A percentile compares a stretch with the other conserved stretches of the same genome.
phyloP scores from a whole-genome alignment of 257 asterid species.

The Paraleonurus japonicus region DNA sequence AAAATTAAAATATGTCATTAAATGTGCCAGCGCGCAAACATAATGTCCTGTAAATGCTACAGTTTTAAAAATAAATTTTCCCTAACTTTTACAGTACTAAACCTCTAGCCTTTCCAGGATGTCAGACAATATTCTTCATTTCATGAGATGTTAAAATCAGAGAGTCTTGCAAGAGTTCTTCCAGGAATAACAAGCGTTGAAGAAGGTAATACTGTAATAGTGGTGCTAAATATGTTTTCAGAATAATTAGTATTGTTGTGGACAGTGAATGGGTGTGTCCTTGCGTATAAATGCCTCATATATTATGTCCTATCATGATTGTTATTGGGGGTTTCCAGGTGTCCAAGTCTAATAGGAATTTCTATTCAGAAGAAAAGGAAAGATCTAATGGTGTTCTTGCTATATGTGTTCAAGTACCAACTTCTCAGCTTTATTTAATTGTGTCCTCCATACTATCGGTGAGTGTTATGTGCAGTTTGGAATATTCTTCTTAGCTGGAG shows the following conservation, averaged over 20 bases:
- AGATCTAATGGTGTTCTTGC: conserved; percentile 75
- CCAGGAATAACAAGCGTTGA: conserved; percentile 68
- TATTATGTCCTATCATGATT: conserved; percentile 9
- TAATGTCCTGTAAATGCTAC: background rate
- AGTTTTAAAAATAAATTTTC: background rate
- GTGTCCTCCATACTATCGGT: conserved; percentile 65
- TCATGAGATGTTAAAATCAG: conserved; percentile 72
- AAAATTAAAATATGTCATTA: background rate
- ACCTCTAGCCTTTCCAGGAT: conserved; percentile 46
- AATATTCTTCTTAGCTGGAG: conserved; percentile 12
- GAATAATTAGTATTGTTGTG: background rate
- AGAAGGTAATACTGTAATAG: conserved; percentile 63
- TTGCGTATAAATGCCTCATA: background rate
- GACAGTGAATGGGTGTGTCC: background rate
- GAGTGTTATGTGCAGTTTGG: conserved; percentile 34
- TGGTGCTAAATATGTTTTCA: background rate
- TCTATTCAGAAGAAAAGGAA: conserved; percentile 85
- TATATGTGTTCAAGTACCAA: conserved; percentile 42
- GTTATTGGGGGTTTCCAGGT: conserved; percentile 43
- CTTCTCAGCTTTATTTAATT: conserved; percentile 40
- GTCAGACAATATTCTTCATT: conserved; percentile 68
- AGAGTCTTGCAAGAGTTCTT: conserved; percentile 62
- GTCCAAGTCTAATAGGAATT: conserved; percentile 69
- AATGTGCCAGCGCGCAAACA: background rate
- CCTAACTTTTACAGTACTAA: conserved; percentile 14